A percentile compares a stretch with the other conserved stretches of the same genome.
Evolutionary conservation across 345 rosid genomes (phyloP).

Genomic region (Moringa oleifera): DNA sequence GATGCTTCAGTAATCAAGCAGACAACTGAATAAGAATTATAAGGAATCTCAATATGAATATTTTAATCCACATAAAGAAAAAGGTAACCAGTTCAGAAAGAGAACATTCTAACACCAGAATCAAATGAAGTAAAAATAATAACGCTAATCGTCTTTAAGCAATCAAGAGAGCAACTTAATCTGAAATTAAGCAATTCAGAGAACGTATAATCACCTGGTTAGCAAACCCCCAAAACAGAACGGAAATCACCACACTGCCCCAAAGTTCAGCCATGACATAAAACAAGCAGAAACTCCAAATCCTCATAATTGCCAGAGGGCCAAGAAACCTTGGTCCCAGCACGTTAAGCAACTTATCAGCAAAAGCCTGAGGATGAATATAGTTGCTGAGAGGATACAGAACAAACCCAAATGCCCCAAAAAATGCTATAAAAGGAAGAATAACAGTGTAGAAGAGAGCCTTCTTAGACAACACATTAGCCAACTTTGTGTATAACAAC

Average conservation of each 20-base stretch:
- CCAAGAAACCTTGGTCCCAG: constrained; percentile 96
- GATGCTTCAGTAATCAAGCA: not conserved
- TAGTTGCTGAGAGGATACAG: constrained; percentile 86
- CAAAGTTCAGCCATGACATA: constrained; percentile 99
- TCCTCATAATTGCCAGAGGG: constrained; percentile 92
- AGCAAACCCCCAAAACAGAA: constrained; percentile 97
- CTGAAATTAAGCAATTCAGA: not conserved
- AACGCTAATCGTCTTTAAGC: not conserved
- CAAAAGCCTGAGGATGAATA: constrained; percentile 79
- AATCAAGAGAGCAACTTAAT: constrained; percentile 4
- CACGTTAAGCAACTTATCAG: constrained; percentile 63
- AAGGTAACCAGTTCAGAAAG: not conserved
- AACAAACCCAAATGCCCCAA: constrained; percentile 90
- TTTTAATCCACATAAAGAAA: no score
- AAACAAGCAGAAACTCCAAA: constrained; percentile 95
- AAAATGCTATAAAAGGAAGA: constrained; percentile 83
- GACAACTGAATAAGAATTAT: no score
- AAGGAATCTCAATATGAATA: not conserved
- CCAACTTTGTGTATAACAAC: constrained; percentile 72
- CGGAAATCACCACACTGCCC: constrained; percentile 97
- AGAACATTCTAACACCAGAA: not conserved
- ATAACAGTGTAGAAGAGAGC: constrained; percentile 85
- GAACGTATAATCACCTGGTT: constrained; percentile 63
- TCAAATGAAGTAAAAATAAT: not conserved
- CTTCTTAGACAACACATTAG: constrained; percentile 76